phyloP scores from a whole-genome alignment of 176 grass and related monocot species.

The Chloris gayana region DNA sequence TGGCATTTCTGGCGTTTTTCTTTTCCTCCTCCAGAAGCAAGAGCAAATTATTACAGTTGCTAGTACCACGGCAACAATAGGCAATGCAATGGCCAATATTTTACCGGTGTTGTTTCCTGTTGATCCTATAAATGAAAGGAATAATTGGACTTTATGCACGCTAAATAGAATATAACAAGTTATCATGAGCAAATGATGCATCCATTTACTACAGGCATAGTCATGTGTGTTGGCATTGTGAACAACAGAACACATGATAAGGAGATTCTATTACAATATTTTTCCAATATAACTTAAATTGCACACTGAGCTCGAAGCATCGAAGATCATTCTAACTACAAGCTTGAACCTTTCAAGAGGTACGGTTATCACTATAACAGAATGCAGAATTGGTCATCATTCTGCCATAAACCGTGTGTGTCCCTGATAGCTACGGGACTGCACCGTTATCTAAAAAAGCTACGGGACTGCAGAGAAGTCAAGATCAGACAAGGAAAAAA shows the following conservation, averaged over 20 bases:
- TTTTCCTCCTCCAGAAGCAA: not conserved
- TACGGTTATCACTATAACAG: constrained; percentile 1
- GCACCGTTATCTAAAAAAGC: no score
- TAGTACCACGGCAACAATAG: not conserved
- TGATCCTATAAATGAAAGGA: not conserved
- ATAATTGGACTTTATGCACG: not conserved
- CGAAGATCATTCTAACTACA: constrained; percentile 13
- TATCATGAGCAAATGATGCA: not conserved
- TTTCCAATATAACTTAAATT: not conserved
- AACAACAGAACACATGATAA: not conserved
- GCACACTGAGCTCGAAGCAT: not conserved
- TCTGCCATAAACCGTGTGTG: not conserved
- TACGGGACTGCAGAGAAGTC: constrained; percentile 31
- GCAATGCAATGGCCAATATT: constrained; percentile 11
- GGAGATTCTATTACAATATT: not conserved
- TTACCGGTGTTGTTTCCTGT: not conserved
- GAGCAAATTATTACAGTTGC: not conserved
- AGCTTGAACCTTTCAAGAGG: not conserved
- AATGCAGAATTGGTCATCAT: constrained; percentile 2
- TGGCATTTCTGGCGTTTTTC: not conserved
- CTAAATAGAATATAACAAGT: not conserved
- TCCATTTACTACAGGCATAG: not conserved
- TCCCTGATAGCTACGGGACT: constrained; percentile 31
- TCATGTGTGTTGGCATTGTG: not conserved
- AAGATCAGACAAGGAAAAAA: constrained; percentile 19